Base-by-base conservation (phyloP, 2,329 filamentous ascomycete genomes). In the Alternaria sp. region DNA sequence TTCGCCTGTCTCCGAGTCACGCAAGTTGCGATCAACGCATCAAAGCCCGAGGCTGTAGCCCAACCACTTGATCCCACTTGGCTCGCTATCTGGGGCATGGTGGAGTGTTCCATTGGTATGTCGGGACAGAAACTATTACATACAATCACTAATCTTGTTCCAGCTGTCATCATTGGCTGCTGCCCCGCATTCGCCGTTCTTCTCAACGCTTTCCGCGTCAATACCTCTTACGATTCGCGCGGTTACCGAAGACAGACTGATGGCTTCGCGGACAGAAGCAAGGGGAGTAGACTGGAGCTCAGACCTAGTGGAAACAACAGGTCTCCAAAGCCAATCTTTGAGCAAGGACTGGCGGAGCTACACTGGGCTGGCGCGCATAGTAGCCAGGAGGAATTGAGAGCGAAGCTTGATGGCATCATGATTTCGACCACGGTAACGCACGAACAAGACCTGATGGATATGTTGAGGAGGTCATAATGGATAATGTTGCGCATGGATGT, bases 81-180 rank as follows among this genome's bases (percentile, higher is more conserved):
- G 78, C 62, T 80, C 12, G 71, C 74, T 15, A 65, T 79, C 6
- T 80, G 76, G 76, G 77, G 70, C 8, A 74, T 74, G 15, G 74
- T 79, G 23, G 77, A 80, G 55, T 70, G 71, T 8, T 69, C 74
- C 19, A 77, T 79, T 26, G 69, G 71, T 67, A 61, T 21, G 64
- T 46, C 15, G n/a, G 13, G 10, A 11, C 17, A 17, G 5, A 30
- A 9, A 11, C 12, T 9, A 13, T 23, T 15, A 26, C 26, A 28
- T 36, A 28, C 15, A 15, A 32, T 50, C 8, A n/a, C 59, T 62
- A n/a, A 65, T 30, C 13, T 11, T 26, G 5, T 15, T 28, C 11
- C 45, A 65, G 62, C 68, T 46, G 65, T 70, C 23, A 59, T 66
- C 19, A 69, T 70, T 26, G 69, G 65, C 11, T 69, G 66, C 62